Evolutionary conservation across 192 early-diverging fungal species (phyloP), one percentile per base, ranked within the genome.

Genomic region (Jimgerdemannia flammicorona): DNA sequence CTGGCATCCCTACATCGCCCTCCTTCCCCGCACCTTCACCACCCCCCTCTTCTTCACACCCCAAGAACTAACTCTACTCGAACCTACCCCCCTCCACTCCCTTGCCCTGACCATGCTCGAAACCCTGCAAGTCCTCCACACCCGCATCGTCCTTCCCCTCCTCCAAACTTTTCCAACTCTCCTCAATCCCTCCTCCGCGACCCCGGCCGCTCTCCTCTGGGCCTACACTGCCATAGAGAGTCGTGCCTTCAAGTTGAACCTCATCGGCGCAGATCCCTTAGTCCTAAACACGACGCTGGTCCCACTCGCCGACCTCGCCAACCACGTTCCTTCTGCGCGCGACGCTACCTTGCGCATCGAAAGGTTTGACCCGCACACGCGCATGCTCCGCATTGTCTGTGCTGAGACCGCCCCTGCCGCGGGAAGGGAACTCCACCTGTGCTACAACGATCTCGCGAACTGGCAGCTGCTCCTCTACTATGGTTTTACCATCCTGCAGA

Each of bases 171-270:
- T 68, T 68, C 9, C 9, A 7, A 68, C 19, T 9, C 19, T 68
- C 40, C 29, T 41, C 19, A 6, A 68, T 9, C 29, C 67, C 19
- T 68, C 67, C 18, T 6, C 6, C 67, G 67, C 67, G 40, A 68
- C 67, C 8, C 19, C 9, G 9, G 29, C 6, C 6, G 6, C 19
- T 0, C 19, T 68, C 19, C 6, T 68, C 9, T 68, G 67, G 67
- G 67, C 67, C 67, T 68, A 68, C 18, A 68, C 67, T 9, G 40
- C 19, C 67, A 20, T 68, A 4, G 67, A 68, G 9, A 68, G 67
- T 41, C 67, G 67, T 9, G 67, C 67, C 6, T 68, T 68, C 67
- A 68, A 68, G 40, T 19, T 68, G 6, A 41, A 41, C 18, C 67
- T 40, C 29, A 20, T 1, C 67, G 67, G 67, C 9, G 7, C 67